Evolutionary conservation across 163 green algal genomes (phyloP).

Genomic region (Scenedesmus sp.): DNA sequence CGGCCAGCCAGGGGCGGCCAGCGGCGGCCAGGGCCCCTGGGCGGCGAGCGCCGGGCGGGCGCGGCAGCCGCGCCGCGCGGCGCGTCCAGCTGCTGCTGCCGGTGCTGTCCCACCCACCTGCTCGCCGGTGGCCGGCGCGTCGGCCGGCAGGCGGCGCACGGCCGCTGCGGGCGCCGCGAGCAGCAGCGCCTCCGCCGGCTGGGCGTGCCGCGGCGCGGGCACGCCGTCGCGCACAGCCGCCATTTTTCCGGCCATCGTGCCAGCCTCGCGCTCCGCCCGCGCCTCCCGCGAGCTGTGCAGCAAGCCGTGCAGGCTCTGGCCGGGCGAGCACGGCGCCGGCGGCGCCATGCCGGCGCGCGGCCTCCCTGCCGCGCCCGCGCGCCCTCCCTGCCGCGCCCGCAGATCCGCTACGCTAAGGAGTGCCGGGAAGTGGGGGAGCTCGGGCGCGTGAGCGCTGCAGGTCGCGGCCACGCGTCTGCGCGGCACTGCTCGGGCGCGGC

Average conservation of each 20-base stretch:
- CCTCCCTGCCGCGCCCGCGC: no score
- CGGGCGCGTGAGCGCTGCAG: no score
- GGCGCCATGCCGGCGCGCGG: no score
- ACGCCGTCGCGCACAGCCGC: constrained; percentile 9
- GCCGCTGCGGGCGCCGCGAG: not conserved
- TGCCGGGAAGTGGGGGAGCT: no score
- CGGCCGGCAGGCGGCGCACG: constrained; percentile 20
- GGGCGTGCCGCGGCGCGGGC: not conserved
- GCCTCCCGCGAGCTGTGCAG: not conserved
- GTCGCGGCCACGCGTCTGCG: no score
- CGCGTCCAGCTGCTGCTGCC: not conserved
- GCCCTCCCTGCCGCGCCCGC: no score
- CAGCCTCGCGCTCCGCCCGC: constrained; percentile 3
- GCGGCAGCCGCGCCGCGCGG: not conserved
- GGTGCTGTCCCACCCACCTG: not conserved
- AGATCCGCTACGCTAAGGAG: no score
- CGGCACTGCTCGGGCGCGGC: no score
- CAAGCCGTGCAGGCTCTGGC: constrained; percentile 16
- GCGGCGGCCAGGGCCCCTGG: no score
- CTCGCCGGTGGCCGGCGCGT: not conserved
- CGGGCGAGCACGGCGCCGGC: no score
- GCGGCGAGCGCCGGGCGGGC: not conserved
- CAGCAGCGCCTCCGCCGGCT: not conserved
- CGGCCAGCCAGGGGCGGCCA: not conserved
- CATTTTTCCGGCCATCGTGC: constrained; percentile 27